A percentile compares a stretch with the other conserved stretches of the same genome.
Evolutionary conservation across 352 stramenopile species (phyloP).

Genomic region (Phytopythium boreale): DNA sequence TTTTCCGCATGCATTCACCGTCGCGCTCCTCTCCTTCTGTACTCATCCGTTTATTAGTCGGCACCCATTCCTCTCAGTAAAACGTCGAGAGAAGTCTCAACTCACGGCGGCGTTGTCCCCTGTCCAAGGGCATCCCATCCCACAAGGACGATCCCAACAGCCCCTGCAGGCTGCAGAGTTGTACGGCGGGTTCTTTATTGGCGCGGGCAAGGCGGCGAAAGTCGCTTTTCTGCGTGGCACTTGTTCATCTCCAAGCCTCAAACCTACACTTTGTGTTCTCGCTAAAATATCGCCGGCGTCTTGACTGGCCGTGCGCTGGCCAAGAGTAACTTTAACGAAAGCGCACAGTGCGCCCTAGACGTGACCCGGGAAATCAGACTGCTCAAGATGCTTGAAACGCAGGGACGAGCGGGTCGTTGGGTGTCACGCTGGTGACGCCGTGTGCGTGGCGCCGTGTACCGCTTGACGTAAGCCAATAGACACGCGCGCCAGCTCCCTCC

Average conservation of each 20-base stretch:
- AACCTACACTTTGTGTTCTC: slow-evolving; percentile 1
- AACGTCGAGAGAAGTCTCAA: background rate
- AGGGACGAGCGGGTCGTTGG: background rate
- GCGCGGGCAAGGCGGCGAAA: no score
- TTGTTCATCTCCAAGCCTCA: background rate
- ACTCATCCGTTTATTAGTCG: background rate
- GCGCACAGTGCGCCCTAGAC: background rate
- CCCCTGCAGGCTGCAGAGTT: no score
- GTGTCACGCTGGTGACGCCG: background rate
- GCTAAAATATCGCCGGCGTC: background rate
- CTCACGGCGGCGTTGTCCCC: background rate
- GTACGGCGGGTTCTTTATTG: background rate
- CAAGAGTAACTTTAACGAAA: background rate
- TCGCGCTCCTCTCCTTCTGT: background rate
- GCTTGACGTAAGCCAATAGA: background rate
- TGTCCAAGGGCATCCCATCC: background rate
- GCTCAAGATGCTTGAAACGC: background rate
- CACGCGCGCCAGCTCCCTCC: background rate
- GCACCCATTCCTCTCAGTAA: background rate
- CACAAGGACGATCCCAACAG: background rate
- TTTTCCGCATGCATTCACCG: background rate
- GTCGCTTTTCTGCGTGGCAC: background rate
- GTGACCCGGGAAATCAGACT: background rate
- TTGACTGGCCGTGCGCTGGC: background rate
- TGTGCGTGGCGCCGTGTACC: background rate